phyloP scores from a whole-genome alignment of 2,329 filamentous ascomycete species.

The Amesomyces nigricolor region DNA sequence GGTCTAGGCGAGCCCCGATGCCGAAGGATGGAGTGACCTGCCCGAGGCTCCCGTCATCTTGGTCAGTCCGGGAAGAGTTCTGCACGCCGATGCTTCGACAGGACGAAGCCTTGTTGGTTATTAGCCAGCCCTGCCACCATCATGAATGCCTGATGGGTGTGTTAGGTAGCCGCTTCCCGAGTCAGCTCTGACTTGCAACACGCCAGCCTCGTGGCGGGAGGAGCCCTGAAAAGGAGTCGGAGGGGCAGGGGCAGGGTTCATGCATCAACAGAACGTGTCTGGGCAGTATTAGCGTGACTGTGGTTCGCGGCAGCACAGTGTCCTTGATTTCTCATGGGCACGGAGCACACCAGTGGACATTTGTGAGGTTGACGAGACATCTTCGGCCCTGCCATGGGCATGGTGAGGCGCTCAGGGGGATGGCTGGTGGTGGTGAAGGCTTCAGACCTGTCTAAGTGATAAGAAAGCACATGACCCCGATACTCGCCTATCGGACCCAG shows the following conservation, averaged over 20 bases:
- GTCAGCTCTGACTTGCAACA: not conserved
- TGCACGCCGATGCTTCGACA: too few relatives aligned
- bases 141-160: too few relatives aligned
- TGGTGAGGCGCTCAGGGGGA: too few relatives aligned
- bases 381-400: too few relatives aligned
- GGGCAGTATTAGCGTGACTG: not conserved
- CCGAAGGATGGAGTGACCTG: not conserved
- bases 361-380: not conserved
- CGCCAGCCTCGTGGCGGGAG: too few relatives aligned
- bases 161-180: not conserved
- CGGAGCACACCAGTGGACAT: constrained; percentile 13
- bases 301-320: constrained; percentile 5
- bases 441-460: not conserved
- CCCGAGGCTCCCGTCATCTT: too few relatives aligned
- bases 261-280: not conserved
- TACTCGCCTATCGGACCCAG: not conserved
- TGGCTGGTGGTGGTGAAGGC: too few relatives aligned
- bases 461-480: not conserved
- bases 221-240: not conserved
- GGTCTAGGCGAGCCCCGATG: not conserved
- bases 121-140: too few relatives aligned
- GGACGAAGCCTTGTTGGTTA: too few relatives aligned
- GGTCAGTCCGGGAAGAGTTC: too few relatives aligned
- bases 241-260: constrained; percentile 14
- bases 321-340: constrained; percentile 2